A percentile compares a stretch with the other conserved stretches of the same genome.
phyloP scores from a whole-genome alignment of 2,329 filamentous ascomycete genomes.

The Monosporascus sp. region DNA sequence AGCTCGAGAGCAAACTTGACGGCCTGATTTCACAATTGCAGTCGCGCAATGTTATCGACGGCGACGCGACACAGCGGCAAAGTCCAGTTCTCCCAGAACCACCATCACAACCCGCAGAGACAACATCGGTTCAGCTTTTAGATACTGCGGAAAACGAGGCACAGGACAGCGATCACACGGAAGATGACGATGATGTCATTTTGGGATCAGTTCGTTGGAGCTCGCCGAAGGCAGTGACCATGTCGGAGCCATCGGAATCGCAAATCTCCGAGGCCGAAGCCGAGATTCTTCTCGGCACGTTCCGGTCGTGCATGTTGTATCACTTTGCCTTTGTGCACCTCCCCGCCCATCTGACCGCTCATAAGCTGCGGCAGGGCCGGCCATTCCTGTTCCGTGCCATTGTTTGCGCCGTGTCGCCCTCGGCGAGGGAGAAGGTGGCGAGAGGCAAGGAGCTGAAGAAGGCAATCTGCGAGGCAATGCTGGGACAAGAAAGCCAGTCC shows the following conservation, averaged over 20 bases:
- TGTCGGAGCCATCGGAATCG: too few relatives aligned
- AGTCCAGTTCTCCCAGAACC: too few relatives aligned
- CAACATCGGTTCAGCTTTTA: too few relatives aligned
- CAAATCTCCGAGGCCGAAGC: too few relatives aligned
- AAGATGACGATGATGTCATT: too few relatives aligned
- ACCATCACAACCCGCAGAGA: too few relatives aligned
- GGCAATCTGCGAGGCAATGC: too few relatives aligned
- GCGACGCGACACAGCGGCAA: too few relatives aligned
- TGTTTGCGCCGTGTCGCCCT: slow-evolving; percentile 25
- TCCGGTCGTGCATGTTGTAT: slow-evolving; percentile 28
- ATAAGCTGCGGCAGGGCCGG: slow-evolving; percentile 24
- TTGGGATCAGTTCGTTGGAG: too few relatives aligned
- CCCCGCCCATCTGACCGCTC: slow-evolving; percentile 18
- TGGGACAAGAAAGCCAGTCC: slow-evolving; percentile 12
- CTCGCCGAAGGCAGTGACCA: too few relatives aligned
- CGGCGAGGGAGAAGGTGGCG: slow-evolving; percentile 19
- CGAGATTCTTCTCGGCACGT: slow-evolving; percentile 14
- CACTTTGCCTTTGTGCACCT: slow-evolving; percentile 30
- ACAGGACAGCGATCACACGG: too few relatives aligned
- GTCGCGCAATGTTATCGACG: slow-evolving; percentile 2
- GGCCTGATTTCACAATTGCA: slow-evolving; percentile 26
- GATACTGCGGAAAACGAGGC: too few relatives aligned
- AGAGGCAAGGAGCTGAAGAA: slow-evolving; percentile 25
- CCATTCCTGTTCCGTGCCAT: slow-evolving; percentile 32
- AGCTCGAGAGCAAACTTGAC: slow-evolving; percentile 29